These are phyloP conservation scores for Colletotrichum cuscutae DNA, from an alignment of 2,329 filamentous ascomycete species.

Conservation along the genomic window DNA sequence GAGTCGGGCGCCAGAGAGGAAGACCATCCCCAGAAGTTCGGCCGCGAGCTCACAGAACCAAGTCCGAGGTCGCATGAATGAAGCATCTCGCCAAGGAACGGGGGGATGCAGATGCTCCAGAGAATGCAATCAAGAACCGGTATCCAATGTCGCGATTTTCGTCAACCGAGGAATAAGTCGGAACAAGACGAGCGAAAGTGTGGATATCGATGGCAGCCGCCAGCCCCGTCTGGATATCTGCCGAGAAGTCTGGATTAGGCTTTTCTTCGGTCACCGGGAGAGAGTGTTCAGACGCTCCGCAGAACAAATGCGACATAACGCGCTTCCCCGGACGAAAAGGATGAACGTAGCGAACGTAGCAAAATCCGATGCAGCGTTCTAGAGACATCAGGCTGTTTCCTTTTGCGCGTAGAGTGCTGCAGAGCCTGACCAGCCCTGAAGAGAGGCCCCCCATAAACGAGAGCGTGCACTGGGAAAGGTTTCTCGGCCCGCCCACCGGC, in stretches of 20 bases:
- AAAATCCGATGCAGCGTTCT: background rate
- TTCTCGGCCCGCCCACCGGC: background rate
- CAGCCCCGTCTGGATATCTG: background rate
- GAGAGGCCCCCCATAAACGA: background rate
- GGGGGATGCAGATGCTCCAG: conserved; percentile 11
- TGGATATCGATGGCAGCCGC: background rate
- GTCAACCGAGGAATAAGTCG: conserved; percentile 23
- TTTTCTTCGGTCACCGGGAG: conserved; percentile 30
- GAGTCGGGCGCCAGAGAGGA: background rate
- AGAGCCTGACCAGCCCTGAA: background rate
- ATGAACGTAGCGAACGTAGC: conserved; percentile 6
- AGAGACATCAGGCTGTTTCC: background rate
- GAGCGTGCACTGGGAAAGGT: background rate
- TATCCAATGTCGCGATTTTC: conserved; percentile 6
- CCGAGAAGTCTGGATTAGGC: conserved; percentile 16
- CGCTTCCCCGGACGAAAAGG: conserved; percentile 3
- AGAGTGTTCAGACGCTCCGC: conserved; percentile 21
- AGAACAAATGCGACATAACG: conserved; percentile 11
- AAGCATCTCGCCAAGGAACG: conserved; percentile 22
- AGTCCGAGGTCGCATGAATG: conserved; percentile 28
- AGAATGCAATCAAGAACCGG: background rate
- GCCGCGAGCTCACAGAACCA: conserved; percentile 6
- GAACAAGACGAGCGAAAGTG: background rate
- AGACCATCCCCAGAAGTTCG: conserved; percentile 12
- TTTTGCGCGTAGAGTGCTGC: background rate